Base-by-base conservation (phyloP, 176 grass and related monocot genomes). In the Hordeum marinum region DNA sequence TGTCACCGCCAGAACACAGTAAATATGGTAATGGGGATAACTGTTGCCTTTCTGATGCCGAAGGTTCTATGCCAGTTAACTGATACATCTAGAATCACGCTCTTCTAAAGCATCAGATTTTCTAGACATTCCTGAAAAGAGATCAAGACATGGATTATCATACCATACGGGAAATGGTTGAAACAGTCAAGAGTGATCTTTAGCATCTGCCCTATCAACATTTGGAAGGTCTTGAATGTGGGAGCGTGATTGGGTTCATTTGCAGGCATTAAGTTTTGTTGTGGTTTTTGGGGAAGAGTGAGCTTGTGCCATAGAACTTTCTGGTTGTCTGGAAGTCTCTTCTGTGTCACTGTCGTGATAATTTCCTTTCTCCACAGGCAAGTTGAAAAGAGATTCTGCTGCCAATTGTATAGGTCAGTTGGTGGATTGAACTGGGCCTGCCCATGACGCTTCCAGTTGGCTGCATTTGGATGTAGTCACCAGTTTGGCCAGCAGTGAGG, bases 1-100 rank as follows among this genome's bases (percentile, higher is more conserved):
- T 32, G 82, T 35, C 79, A 57, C 18, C 80, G 34, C 18, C 74
- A 75, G 18, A 58, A 84, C 52, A 82, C 79, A 82, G 48, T 68
- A 45, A 70, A 68, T n/a, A 75, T 58, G 60, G 48, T 74, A 74
- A 74, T 29, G 2, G 27, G 32, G 81, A 43, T 46, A 80, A 34
- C 46, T 77, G 3, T 55, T 18, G 26, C 48, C 71, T 54, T 84
- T 68, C 9, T 84, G 21, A 67, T 64, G 58, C 34, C 12, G 61
- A 84, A 80, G 42, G 57, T 73, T 79, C 8, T 63, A 14, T 84
- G 7, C 8, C 66, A 67, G 45, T 75, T 65, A 13, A 65, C n/a
- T 24, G 11, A 63, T 75, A 41, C 57, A 24, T 72, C 17, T 70
- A 43, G 80, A 13, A 14, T 46, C 24, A 40, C 15, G 27, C 69